Percentiles rank a stretch among this genome's conserved stretches.
phyloP scores from a whole-genome alignment of 106 monocot genomes.

The Dactylorhiza incarnata region DNA sequence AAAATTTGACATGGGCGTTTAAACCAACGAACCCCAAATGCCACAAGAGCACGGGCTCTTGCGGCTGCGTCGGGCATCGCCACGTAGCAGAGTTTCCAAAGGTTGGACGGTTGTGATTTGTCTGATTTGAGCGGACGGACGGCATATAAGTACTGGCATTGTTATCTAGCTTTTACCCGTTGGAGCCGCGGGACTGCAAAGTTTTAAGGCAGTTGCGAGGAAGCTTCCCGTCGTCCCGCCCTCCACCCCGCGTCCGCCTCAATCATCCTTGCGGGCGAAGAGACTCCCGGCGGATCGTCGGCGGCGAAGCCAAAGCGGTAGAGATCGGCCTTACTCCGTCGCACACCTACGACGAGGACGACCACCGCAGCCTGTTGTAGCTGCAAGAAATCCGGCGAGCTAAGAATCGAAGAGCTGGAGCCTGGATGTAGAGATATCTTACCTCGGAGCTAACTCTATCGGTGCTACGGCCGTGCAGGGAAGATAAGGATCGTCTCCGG shows the following conservation, averaged over 20 bases:
- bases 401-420: not conserved
- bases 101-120: not conserved
- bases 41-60: not conserved
- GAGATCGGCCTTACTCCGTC: not conserved
- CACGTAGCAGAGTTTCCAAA: not conserved
- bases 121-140: not conserved
- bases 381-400: not conserved
- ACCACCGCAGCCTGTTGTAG: not conserved
- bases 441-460: not conserved
- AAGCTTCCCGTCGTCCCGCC: not conserved
- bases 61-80: not conserved
- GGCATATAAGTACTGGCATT: no score
- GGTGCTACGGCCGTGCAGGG: not conserved
- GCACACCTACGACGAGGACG: not conserved
- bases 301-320: not conserved
- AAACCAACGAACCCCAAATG: no score
- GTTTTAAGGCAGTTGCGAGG: slow-evolving; percentile 5
- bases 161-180: no score
- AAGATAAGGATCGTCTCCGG: not conserved
- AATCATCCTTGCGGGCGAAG: not conserved
- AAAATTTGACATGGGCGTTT: no score
- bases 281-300: not conserved
- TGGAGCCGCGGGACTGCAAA: not conserved
- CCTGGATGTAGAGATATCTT: not conserved
- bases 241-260: not conserved